Evolutionary conservation across 2,329 filamentous ascomycete genomes (phyloP).

Genomic region (Cryphonectria japonica): DNA sequence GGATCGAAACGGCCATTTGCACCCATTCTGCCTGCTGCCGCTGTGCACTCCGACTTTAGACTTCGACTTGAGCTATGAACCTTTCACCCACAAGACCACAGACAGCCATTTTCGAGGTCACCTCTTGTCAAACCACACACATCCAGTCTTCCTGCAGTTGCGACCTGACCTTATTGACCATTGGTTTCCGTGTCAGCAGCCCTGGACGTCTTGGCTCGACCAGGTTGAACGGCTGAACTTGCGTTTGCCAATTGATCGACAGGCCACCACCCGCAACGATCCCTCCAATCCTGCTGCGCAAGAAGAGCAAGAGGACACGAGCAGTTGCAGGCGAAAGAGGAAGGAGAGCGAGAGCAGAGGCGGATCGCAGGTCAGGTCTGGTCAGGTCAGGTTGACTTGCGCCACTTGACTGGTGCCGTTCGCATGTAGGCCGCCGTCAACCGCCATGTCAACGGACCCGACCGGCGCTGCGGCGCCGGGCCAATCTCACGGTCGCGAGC

Average conservation of each 20-base stretch:
- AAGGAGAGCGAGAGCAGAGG: background rate
- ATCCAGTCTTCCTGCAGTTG: background rate
- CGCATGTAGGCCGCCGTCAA: conserved; percentile 48
- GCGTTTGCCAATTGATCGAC: conserved; percentile 9
- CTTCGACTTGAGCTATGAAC: background rate
- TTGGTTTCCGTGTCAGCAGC: background rate
- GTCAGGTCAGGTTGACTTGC: conserved; percentile 1
- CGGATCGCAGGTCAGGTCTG: background rate
- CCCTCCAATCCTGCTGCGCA: background rate
- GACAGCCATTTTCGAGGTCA: conserved; percentile 6
- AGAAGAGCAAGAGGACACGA: no score
- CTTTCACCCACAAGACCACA: background rate
- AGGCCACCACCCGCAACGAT: background rate
- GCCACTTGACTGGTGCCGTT: conserved; percentile 33
- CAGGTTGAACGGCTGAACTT: background rate
- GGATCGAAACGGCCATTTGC: conserved; percentile 2
- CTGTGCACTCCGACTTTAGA: conserved; percentile 9
- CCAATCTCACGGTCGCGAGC: conserved; percentile 21
- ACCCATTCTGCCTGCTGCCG: background rate
- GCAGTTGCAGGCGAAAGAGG: background rate
- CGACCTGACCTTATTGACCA: background rate
- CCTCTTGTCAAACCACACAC: conserved; percentile 12
- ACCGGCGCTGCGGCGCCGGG: conserved; percentile 51
- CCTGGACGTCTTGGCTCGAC: background rate
- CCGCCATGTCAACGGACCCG: conserved; percentile 60